phyloP scores from a whole-genome alignment of 768 basidiomycete species.

The Tylopilus sp. region DNA sequence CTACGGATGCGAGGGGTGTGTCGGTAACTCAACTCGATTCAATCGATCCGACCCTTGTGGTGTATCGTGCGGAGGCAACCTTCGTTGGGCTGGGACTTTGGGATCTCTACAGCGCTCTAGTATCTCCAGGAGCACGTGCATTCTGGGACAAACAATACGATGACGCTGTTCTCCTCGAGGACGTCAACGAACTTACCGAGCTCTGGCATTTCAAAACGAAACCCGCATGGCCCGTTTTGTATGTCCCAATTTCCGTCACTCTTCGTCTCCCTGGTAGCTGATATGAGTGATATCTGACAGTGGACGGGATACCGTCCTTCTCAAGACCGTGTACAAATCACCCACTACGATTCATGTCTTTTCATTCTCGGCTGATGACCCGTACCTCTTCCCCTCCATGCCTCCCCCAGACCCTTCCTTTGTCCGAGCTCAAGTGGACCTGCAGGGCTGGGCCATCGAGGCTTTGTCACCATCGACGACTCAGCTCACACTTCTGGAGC shows the following conservation, averaged over 20 bases:
- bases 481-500: slow-evolving; percentile 88
- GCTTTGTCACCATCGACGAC: slow-evolving; percentile 93
- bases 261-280: slow-evolving; percentile 2
- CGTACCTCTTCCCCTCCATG: slow-evolving; percentile 75
- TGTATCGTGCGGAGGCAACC: slow-evolving; percentile 94
- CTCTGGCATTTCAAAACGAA: slow-evolving; percentile 92
- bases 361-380: slow-evolving; percentile 90
- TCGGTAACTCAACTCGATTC: slow-evolving; percentile 94
- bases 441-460: slow-evolving; percentile 99
- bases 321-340: slow-evolving; percentile 97
- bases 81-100: slow-evolving; percentile 95
- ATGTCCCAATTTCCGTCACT: slow-evolving; percentile 34
- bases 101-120: slow-evolving; percentile 88
- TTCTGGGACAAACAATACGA: slow-evolving; percentile 92
- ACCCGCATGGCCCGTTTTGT: slow-evolving; percentile 93
- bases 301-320: slow-evolving; percentile 84
- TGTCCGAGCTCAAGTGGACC: slow-evolving; percentile 92
- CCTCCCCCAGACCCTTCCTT: slow-evolving; percentile 67
- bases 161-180: slow-evolving; percentile 81
- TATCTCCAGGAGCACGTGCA: slow-evolving; percentile 76
- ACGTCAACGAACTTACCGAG: slow-evolving; percentile 87
- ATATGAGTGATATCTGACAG: slow-evolving; percentile 38
- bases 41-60: slow-evolving; percentile 93
- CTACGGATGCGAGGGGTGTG: slow-evolving; percentile 84
- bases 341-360: slow-evolving; percentile 94